phyloP scores from a whole-genome alignment of 2,329 filamentous ascomycete genomes.

The Aspergillus ruber region DNA sequence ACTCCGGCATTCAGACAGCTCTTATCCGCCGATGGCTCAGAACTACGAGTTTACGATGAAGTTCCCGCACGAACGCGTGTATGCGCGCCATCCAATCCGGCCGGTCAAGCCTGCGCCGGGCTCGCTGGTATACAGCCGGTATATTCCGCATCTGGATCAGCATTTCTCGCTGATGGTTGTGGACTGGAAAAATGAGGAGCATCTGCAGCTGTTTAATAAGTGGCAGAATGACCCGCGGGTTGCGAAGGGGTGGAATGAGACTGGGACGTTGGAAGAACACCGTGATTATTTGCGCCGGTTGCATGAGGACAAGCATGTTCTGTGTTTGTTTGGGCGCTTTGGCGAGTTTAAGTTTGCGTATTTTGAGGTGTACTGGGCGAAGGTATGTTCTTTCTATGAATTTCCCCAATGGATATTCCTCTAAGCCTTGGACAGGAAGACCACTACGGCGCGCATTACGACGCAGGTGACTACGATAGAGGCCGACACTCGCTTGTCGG shows the following conservation, averaged over 20 bases:
- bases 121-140: conserved; percentile 68
- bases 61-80: conserved; percentile 43
- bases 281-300: conserved; percentile 62
- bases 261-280: conserved; percentile 68
- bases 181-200: conserved; percentile 57
- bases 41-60: conserved; percentile 43
- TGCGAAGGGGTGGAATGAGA: conserved; percentile 72
- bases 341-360: conserved; percentile 67
- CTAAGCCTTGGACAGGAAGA: conserved; percentile 43
- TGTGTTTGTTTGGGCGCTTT: conserved; percentile 65
- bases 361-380: conserved; percentile 75
- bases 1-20: conserved; percentile 15
- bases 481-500: conserved; percentile 57
- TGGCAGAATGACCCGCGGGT: conserved; percentile 84
- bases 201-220: conserved; percentile 64
- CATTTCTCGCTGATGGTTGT: conserved; percentile 72
- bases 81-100: conserved; percentile 64
- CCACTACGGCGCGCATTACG: conserved; percentile 54
- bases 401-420: no score
- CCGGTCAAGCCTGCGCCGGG: conserved; percentile 65
- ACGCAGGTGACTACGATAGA: conserved; percentile 51
- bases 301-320: conserved; percentile 64
- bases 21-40: conserved; percentile 24
- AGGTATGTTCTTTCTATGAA: conserved; percentile 37
- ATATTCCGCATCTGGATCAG: conserved; percentile 68